Evolutionary conservation across 2,329 filamentous ascomycete species (phyloP).

Genomic region (Xylaria sp.): DNA sequence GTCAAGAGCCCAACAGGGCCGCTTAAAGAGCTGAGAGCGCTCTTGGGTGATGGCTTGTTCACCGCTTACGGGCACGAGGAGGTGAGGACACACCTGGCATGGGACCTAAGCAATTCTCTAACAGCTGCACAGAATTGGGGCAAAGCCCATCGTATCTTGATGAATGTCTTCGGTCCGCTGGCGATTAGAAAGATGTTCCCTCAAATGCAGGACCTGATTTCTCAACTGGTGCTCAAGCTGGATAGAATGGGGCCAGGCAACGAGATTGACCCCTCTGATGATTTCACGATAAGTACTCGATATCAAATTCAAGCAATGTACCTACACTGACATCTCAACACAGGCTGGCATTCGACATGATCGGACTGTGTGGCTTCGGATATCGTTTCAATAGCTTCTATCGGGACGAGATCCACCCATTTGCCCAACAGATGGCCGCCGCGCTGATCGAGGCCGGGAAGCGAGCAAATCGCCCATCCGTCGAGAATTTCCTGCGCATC

Average conservation of each 20-base stretch:
- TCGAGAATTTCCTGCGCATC: conserved; percentile 14
- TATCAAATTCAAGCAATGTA: neutral
- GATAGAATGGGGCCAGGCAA: conserved; percentile 22
- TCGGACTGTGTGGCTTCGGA: conserved; percentile 21
- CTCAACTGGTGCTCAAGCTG: conserved; percentile 21
- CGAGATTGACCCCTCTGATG: conserved; percentile 18
- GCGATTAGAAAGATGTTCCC: conserved; percentile 25
- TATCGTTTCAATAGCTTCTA: conserved; percentile 28
- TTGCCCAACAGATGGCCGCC: conserved; percentile 13
- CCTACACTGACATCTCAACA: conserved; percentile 5
- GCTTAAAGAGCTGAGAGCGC: conserved; percentile 14
- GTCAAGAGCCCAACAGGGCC: conserved; percentile 15
- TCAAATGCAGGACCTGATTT: conserved; percentile 22
- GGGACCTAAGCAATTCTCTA: neutral
- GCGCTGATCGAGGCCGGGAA: conserved; percentile 22
- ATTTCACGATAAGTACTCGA: conserved; percentile 23
- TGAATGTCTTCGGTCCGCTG: conserved; percentile 23
- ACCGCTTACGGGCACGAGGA: conserved; percentile 15
- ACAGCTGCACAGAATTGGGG: conserved; percentile 20
- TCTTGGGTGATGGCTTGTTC: conserved; percentile 26
- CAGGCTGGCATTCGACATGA: conserved; percentile 25
- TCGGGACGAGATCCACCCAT: conserved; percentile 23
- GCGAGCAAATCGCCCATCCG: conserved; percentile 12
- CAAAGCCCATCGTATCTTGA: conserved; percentile 23
- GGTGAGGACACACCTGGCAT: neutral